Evolutionary conservation across 2,329 filamentous ascomycete species (phyloP).

Genomic region (Pleurostoma richardsiae): DNA sequence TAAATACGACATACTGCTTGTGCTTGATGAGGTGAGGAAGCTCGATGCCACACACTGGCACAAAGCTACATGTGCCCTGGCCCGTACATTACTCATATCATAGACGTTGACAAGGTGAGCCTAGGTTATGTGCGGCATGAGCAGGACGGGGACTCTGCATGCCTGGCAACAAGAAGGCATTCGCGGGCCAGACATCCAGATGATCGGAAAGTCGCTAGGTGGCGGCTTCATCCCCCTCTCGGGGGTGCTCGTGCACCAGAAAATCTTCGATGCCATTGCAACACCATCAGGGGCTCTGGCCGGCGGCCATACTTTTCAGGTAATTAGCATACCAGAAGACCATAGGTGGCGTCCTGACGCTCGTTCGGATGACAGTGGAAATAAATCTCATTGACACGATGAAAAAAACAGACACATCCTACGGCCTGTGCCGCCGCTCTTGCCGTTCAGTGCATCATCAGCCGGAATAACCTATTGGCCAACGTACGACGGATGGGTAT

Average conservation of each 20-base stretch:
- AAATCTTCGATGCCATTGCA: not conserved
- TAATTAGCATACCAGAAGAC: not conserved
- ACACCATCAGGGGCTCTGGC: not conserved
- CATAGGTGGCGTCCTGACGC: too few relatives aligned
- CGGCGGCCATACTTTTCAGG: not conserved
- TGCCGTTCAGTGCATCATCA: not conserved
- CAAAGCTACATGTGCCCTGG: too few relatives aligned
- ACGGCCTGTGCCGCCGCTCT: not conserved
- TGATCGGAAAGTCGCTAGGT: not conserved
- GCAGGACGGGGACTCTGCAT: not conserved
- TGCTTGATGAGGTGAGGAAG: constrained; percentile 44
- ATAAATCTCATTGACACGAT: not conserved
- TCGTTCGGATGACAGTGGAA: too few relatives aligned
- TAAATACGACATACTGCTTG: constrained; percentile 59
- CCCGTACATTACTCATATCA: too few relatives aligned
- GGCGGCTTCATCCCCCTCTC: not conserved
- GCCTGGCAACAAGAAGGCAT: constrained; percentile 1
- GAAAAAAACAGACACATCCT: not conserved
- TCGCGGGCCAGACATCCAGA: not conserved
- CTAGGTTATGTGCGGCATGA: not conserved
- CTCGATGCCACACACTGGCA: too few relatives aligned
- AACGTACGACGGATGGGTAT: not conserved
- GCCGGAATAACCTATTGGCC: not conserved
- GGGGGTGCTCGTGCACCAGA: not conserved
- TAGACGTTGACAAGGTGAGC: too few relatives aligned